Evolutionary conservation across 805 yeast genomes (phyloP).

Genomic region (Tetrapisispora pingtungensis): DNA sequence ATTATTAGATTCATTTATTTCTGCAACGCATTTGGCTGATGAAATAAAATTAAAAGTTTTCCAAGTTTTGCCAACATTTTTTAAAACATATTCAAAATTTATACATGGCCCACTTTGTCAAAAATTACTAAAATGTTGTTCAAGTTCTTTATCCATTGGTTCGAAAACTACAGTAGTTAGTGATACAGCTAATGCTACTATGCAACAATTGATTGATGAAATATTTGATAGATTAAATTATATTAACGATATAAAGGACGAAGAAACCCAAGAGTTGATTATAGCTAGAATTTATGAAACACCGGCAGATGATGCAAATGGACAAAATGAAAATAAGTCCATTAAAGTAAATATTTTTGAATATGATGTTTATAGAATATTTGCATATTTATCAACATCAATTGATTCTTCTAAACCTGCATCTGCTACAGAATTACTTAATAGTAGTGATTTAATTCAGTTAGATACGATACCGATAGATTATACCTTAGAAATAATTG

Average conservation of each 20-base stretch:
- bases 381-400: slow-evolving; percentile 62
- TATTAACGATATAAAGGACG: slow-evolving; percentile 24
- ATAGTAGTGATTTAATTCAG: no score
- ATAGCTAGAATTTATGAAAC: slow-evolving; percentile 29
- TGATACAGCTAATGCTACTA: slow-evolving; percentile 88
- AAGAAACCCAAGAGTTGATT: neutral
- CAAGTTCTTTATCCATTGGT: slow-evolving; percentile 51
- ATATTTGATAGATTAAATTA: slow-evolving; percentile 56
- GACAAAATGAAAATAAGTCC: slow-evolving; percentile 14
- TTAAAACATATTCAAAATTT: slow-evolving; percentile 48
- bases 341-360: slow-evolving; percentile 42
- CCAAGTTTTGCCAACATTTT: slow-evolving; percentile 70
- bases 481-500: slow-evolving; percentile 74
- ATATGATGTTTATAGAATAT: slow-evolving; percentile 59
- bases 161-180: slow-evolving; percentile 67
- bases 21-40: slow-evolving; percentile 63
- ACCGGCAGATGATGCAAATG: slow-evolving; percentile 34
- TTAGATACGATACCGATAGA: slow-evolving; percentile 47
- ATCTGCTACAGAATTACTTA: slow-evolving; percentile 22
- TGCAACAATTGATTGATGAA: slow-evolving; percentile 72
- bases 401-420: slow-evolving; percentile 23
- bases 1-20: slow-evolving; percentile 57
- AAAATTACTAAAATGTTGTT: slow-evolving; percentile 55
- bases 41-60: slow-evolving; percentile 81
- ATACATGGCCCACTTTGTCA: slow-evolving; percentile 49